phyloP scores from a whole-genome alignment of 192 early-diverging fungal genomes.

The Rhizophagus prolifer region DNA sequence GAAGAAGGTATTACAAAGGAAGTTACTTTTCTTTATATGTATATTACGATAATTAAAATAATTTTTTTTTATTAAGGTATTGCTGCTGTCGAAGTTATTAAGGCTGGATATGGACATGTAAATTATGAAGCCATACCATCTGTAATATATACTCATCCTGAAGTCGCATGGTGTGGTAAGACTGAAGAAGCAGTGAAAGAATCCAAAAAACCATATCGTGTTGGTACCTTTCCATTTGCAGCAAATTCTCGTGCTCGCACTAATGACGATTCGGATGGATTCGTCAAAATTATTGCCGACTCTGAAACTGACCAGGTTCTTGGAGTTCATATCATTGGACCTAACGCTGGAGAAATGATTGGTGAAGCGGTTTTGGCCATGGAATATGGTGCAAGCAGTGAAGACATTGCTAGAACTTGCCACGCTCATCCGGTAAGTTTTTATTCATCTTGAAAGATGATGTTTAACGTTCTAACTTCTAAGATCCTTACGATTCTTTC shows the following conservation, averaged over 20 bases:
- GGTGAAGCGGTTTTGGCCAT: conserved; percentile 95
- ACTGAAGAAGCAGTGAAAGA: conserved; percentile 93
- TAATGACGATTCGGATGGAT: conserved; percentile 89
- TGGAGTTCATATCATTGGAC: conserved; percentile 98
- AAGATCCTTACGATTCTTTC: conserved; percentile 5
- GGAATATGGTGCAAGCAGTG: conserved; percentile 97
- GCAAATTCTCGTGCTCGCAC: conserved; percentile 99
- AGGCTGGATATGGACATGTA: conserved; percentile 92
- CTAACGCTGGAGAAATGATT: conserved; percentile 99
- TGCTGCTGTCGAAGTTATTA: conserved; percentile 92
- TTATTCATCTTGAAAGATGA: neutral
- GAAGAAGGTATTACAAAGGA: conserved; percentile 74
- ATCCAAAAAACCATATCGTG: conserved; percentile 80
- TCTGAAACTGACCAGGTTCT: conserved; percentile 94
- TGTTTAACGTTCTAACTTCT: neutral
- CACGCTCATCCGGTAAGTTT: conserved; percentile 84
- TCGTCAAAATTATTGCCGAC: conserved; percentile 96
- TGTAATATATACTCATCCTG: conserved; percentile 97
- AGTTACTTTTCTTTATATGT: neutral
- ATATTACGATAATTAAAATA: neutral
- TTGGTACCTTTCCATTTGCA: conserved; percentile 92
- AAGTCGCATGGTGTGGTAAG: conserved; percentile 98
- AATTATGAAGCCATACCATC: conserved; percentile 98
- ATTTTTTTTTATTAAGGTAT: conserved; percentile 44
- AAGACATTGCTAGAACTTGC: conserved; percentile 97